These are phyloP conservation scores for Sarcodon sp. DNA, from an alignment of 768 basidiomycete species.

Conservation along the genomic window DNA sequence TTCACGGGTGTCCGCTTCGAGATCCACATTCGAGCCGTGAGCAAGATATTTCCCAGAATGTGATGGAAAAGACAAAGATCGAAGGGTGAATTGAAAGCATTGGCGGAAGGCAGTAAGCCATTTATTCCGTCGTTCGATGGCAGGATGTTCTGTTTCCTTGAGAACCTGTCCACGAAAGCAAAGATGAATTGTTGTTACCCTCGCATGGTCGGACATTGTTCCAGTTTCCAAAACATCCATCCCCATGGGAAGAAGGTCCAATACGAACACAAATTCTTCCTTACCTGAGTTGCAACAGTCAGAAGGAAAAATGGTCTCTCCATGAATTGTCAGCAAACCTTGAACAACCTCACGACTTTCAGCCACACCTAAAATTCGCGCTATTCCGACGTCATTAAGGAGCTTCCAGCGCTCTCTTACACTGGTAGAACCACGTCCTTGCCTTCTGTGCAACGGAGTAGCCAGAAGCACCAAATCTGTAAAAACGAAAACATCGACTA, in stretches of 20 bases:
- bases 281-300: neutral
- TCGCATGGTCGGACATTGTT: slow-evolving; percentile 18
- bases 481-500: slow-evolving; percentile 39
- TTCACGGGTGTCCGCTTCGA: slow-evolving; percentile 18
- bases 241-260: slow-evolving; percentile 40
- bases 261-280: slow-evolving; percentile 15
- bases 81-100: slow-evolving; percentile 35
- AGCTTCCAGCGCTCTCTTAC: slow-evolving; percentile 25
- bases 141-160: slow-evolving; percentile 3
- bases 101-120: slow-evolving; percentile 44
- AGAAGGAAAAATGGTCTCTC: neutral
- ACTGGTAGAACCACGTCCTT: slow-evolving; percentile 10
- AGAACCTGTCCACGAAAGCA: slow-evolving; percentile 22
- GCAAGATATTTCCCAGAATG: slow-evolving; percentile 16
- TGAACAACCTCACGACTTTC: slow-evolving; percentile 16
- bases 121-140: slow-evolving; percentile 14
- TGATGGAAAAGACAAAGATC: slow-evolving; percentile 26
- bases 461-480: slow-evolving; percentile 59
- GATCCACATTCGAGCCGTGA: slow-evolving; percentile 14
- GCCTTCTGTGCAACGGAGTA: slow-evolving; percentile 12
- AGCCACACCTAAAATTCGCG: slow-evolving; percentile 32
- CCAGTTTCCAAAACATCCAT: slow-evolving; percentile 24
- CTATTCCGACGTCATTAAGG: slow-evolving; percentile 31
- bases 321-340: neutral
- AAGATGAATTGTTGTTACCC: slow-evolving; percentile 11